Evolutionary conservation across 2,329 filamentous ascomycete species (phyloP), one percentile per base, ranked within the genome.

Genomic region (Sarocladium brachiariae): DNA sequence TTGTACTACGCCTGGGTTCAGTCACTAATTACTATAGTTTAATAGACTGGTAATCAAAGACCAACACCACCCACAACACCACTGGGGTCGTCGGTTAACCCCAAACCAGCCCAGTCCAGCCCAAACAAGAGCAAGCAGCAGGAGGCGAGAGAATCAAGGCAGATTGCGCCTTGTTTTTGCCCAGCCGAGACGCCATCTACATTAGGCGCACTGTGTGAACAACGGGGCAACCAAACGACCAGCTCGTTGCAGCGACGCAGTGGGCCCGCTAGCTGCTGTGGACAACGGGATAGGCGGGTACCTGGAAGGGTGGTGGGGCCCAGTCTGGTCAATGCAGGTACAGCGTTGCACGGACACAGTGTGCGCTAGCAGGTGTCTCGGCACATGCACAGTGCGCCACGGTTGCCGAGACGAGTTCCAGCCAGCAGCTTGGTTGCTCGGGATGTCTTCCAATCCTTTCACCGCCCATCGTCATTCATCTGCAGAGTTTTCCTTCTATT

Each of bases 111-210:
- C n/a, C n/a, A 45, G 39, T 4, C 6, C 43, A 19, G 16, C 39
- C 21, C 21, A 27, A 19, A 27, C 25, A 25, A 47, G 16, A 19
- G 39, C 21, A 18, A 10, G 37, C 10, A 9, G 19, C 27, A 14
- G 24, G 39, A 30, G 21, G 39, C 39, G n/a, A n/a, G 25, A 47
- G 43, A 30, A 47, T 30, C 43, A 31, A 33, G 39, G 39, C 39
- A 47, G 33, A 47, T 47, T 47, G 43, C 39, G 39, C 25, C 27
- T 25, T 24, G 19, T 24, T 47, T 47, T 47, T 31, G 43, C 43
- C 43, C 43, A 47, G 25, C 25, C 43, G 25, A 47, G 43, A 25
- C 24, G 10, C 24, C 4, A 19, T 47, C 18, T 19, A 25, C 19
- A 6, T 47, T 25, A 47, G 43, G 27, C 43, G 16, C 43, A 5